Evolutionary conservation across 306 rosid species (phyloP).

Genomic region (Gastrolobium villosum): DNA sequence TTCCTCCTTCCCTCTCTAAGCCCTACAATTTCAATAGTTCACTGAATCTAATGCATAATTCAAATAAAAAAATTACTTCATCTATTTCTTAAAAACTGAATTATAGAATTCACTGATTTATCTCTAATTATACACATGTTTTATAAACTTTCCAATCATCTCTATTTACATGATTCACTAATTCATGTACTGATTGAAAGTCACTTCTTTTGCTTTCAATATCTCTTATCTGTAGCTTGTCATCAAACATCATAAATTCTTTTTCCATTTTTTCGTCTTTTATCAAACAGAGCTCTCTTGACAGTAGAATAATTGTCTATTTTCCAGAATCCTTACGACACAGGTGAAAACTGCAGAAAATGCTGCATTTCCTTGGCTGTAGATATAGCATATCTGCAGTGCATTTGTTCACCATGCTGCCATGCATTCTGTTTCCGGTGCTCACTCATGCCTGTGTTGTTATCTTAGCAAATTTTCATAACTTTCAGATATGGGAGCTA

Average conservation of each 20-base stretch:
- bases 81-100: conserved; percentile 6
- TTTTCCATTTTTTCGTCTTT: neutral
- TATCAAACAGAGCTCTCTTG: neutral
- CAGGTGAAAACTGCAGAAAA: neutral
- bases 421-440: conserved; percentile 18
- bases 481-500: conserved; percentile 32
- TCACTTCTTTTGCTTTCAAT: conserved; percentile 5
- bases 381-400: neutral
- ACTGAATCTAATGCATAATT: neutral
- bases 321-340: neutral
- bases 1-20: neutral
- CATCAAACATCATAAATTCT: neutral
- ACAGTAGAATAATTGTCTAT: conserved; percentile 12
- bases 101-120: neutral
- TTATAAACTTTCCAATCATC: neutral
- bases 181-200: neutral
- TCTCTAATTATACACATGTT: neutral
- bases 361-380: neutral
- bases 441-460: neutral
- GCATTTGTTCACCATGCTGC: neutral
- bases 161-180: conserved; percentile 14
- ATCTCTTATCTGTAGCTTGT: neutral
- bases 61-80: neutral
- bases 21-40: neutral
- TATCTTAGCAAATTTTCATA: neutral